These are phyloP conservation scores for Trichoderma lentiforme DNA, from an alignment of 2,329 filamentous ascomycete genomes.

Conservation along the genomic window DNA sequence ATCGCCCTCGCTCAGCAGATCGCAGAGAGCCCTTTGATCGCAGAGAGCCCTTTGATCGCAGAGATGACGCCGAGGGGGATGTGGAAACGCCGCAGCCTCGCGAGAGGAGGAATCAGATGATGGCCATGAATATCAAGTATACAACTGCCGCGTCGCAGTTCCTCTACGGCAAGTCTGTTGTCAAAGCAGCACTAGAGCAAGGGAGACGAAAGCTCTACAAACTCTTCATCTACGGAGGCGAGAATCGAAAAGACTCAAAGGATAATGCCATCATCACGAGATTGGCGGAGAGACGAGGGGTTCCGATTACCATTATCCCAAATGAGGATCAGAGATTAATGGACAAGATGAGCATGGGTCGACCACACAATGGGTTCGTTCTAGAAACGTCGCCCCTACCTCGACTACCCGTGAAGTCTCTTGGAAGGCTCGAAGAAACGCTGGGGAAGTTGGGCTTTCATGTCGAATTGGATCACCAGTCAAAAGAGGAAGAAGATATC, in stretches of 20 bases:
- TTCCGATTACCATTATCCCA: slow-evolving; percentile 57
- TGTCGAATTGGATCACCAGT: slow-evolving; percentile 63
- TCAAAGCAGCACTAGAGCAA: slow-evolving; percentile 70
- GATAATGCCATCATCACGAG: slow-evolving; percentile 44
- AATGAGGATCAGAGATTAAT: slow-evolving; percentile 65
- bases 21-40: background rate
- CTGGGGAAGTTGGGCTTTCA: slow-evolving; percentile 50
- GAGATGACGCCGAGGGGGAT: background rate
- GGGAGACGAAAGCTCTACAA: slow-evolving; percentile 73
- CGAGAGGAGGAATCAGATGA: slow-evolving; percentile 31
- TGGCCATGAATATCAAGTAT: slow-evolving; percentile 46
- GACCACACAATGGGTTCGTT: slow-evolving; percentile 87
- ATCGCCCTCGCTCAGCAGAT: background rate
- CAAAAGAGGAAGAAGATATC: slow-evolving; percentile 66
- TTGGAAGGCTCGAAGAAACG: slow-evolving; percentile 49
- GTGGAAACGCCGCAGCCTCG: slow-evolving; percentile 13
- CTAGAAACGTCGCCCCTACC: slow-evolving; percentile 85
- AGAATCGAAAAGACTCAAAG: slow-evolving; percentile 49
- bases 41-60: background rate
- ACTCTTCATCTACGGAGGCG: slow-evolving; percentile 69
- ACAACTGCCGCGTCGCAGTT: slow-evolving; percentile 89
- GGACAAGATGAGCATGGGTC: slow-evolving; percentile 76
- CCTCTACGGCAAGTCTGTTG: slow-evolving; percentile 78
- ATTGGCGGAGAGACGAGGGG: slow-evolving; percentile 45
- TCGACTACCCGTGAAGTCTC: slow-evolving; percentile 59